These are phyloP conservation scores for Trichothecium roseum DNA, from an alignment of 2,329 filamentous ascomycete genomes.

Conservation along the genomic window DNA sequence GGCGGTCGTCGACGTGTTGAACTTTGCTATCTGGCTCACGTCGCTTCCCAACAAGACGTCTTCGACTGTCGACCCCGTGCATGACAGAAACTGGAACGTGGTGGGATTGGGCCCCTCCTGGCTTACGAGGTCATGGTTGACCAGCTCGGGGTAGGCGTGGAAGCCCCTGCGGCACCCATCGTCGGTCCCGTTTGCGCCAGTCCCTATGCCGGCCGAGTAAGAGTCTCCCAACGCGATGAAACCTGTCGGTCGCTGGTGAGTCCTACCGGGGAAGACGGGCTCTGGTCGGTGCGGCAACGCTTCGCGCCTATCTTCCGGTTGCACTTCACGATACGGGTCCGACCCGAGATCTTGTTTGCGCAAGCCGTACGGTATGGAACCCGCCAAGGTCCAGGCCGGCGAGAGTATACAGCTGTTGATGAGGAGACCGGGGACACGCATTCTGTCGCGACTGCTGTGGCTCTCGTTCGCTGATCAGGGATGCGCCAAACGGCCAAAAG, in stretches of 20 bases:
- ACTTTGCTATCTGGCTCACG: conserved; percentile 28
- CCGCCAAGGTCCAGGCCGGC: no score
- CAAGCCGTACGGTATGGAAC: no score
- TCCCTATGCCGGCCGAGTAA: conserved; percentile 38
- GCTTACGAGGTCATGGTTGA: conserved; percentile 24
- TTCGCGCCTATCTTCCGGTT: neutral
- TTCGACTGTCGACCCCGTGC: conserved; percentile 31
- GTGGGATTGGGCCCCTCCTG: conserved; percentile 14
- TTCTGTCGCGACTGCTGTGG: no score
- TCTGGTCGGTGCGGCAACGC: neutral
- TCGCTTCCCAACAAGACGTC: conserved; percentile 26
- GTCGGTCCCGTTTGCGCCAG: conserved; percentile 27
- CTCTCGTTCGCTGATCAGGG: no score
- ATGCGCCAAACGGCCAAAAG: no score
- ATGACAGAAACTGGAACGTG: conserved; percentile 34
- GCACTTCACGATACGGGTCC: no score
- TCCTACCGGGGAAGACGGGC: conserved; percentile 2
- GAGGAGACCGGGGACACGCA: no score
- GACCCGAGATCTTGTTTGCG: no score
- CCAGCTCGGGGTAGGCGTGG: conserved; percentile 29
- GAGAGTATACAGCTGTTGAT: no score
- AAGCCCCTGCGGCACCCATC: conserved; percentile 30
- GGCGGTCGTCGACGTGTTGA: conserved; percentile 24
- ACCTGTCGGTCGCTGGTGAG: conserved; percentile 11
- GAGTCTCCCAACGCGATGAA: conserved; percentile 35